Conservation (phyloP, 2,329 filamentous ascomycete species). For the Epichloe hybrida region DNA sequence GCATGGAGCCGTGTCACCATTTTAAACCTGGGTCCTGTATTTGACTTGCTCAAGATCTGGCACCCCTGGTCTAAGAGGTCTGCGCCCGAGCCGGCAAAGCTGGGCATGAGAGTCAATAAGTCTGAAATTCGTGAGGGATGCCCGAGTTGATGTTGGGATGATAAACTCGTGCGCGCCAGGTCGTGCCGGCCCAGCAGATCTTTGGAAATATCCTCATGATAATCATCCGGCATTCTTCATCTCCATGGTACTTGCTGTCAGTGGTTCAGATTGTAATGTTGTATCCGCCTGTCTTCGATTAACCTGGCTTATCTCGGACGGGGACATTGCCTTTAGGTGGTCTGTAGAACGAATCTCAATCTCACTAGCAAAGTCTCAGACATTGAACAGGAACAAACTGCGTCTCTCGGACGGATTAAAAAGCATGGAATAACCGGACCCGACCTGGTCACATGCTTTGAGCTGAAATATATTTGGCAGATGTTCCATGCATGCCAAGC, state of each 20-base stretch:
- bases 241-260: background rate
- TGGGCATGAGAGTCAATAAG: background rate
- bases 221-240: background rate
- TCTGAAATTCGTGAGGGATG: background rate
- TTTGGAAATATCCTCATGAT: background rate
- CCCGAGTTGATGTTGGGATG: background rate
- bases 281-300: background rate
- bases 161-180: background rate
- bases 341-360: no score
- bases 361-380: background rate
- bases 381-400: background rate
- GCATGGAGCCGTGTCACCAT: background rate
- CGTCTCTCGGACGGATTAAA: background rate
- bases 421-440: background rate
- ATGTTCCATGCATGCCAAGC: background rate
- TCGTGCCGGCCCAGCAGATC: background rate
- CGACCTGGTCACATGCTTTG: background rate
- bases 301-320: background rate
- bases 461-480: no score
- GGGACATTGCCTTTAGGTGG: background rate
- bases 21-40: background rate
- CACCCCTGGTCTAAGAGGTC: background rate
- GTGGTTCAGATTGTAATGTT: background rate
- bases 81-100: background rate
- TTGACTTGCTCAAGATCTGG: background rate